Evolutionary conservation across 495 filamentous ascomycete genomes (phyloP), one percentile per base, ranked within the genome.

Genomic region (Daldinia loculata): DNA sequence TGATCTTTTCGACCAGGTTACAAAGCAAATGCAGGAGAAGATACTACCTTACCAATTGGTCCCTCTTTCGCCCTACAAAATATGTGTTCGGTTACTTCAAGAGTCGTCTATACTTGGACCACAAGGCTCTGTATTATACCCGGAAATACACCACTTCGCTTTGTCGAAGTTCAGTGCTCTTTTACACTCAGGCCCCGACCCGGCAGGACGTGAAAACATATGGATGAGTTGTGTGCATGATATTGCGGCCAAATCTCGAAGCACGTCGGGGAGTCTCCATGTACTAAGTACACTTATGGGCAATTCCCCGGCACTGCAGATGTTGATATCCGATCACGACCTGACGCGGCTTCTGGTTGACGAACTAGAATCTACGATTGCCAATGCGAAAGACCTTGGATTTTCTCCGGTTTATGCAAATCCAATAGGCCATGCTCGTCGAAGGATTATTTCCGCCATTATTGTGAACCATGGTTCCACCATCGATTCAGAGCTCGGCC

Each of bases 11-110:
- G 72, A 80, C n/a, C 67, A 74, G n/a, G 66, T 85, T 2, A 77
- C 80, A 17, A 77, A 74, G 51, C 71, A 75, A 34, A 26, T 83
- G 1, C 55, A 66, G 22, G 68, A 56, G 15, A 78, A 75, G 55
- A 50, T 56, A 14, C 12, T 56, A 52, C 11, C 64, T 60, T 36
- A 67, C 22, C 38, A 51, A 6, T 3, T 56, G 39, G 41, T 72
- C 17, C 63, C 70, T 39, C 51, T 64, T 50, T 52, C 71, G 27
- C 88, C 87, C 0, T 89, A 84, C 58, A 80, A 84, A 12, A 75
- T 88, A 6, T 92, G 89, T 69, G 84, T 92, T 26, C 86, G 90
- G 9, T 79, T 94, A 14, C 87, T 94, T 59, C 87, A 89, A 14
- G 86, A 93, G 75, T 88, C 90, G 8, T 85, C 84, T 0, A 74